Evolutionary conservation across 23 red algal species (phyloP).

Genomic region (Gracilaria domingensis): DNA sequence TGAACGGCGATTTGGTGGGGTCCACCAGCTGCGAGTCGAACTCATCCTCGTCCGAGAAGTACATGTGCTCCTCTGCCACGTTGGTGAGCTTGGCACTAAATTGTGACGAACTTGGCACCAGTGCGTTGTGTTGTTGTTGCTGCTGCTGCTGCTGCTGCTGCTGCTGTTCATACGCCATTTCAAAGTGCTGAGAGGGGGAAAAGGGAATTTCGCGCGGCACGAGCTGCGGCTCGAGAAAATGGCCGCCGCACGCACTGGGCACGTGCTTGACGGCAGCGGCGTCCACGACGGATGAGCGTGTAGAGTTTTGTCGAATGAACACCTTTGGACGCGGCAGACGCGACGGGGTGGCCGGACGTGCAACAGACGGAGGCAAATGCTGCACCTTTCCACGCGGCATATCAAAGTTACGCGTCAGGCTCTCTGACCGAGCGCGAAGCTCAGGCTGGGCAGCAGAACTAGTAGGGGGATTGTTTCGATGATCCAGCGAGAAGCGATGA

Average conservation of each 20-base stretch:
- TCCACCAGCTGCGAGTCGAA: constrained; percentile 20
- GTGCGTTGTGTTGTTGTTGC: background rate
- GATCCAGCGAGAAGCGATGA: constrained; percentile 34
- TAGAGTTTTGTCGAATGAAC: constrained; percentile 45
- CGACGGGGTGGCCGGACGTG: constrained; percentile 53
- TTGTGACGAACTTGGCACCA: background rate
- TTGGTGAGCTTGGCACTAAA: constrained; percentile 26
- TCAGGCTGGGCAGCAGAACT: background rate
- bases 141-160: background rate
- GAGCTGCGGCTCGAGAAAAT: constrained; percentile 6
- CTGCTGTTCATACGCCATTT: background rate
- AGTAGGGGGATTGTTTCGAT: background rate
- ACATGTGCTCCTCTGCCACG: constrained; percentile 12
- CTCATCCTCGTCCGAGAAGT: constrained; percentile 41
- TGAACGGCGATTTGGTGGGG: background rate
- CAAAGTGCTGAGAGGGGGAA: background rate
- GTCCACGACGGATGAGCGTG: constrained; percentile 16
- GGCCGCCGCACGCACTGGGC: background rate
- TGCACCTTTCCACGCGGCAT: constrained; percentile 58
- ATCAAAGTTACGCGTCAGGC: background rate
- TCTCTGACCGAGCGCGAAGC: background rate
- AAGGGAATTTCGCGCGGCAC: background rate
- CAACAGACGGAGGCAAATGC: constrained; percentile 6
- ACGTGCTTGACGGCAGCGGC: constrained; percentile 15
- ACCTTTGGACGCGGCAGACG: constrained; percentile 56